Evolutionary conservation across 805 yeast species (phyloP).

Genomic region (Ogataea zsoltii): DNA sequence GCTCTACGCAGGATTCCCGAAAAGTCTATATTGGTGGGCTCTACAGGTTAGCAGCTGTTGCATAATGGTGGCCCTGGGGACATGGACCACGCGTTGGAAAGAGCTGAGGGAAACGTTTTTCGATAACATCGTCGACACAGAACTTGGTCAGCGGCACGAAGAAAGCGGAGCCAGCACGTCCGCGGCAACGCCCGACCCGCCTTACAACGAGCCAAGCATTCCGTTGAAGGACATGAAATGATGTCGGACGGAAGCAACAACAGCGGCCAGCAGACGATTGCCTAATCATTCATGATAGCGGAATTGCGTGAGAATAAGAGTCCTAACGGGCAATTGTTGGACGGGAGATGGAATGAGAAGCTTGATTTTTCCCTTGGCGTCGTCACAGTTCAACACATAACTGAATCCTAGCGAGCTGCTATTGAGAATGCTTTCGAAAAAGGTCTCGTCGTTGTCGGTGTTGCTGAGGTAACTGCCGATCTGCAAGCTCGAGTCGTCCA

Average conservation of each 20-base stretch:
- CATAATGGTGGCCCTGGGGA: constrained; percentile 75
- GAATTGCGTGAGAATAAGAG: constrained; percentile 71
- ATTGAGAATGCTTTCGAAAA: constrained; percentile 18
- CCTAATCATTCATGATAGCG: constrained; percentile 71
- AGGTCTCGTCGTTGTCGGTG: constrained; percentile 38
- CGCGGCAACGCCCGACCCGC: constrained; percentile 14
- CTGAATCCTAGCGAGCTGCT: constrained; percentile 70
- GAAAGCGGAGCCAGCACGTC: constrained; percentile 12
- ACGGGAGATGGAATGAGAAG: constrained; percentile 89
- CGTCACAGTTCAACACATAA: constrained; percentile 62
- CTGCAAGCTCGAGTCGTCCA: constrained; percentile 33
- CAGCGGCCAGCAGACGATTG: background rate
- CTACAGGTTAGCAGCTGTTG: constrained; percentile 68
- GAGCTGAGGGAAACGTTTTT: constrained; percentile 89
- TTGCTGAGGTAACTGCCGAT: constrained; percentile 30
- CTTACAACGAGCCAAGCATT: constrained; percentile 7
- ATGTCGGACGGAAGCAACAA: too few species aligned
- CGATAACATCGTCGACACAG: constrained; percentile 73
- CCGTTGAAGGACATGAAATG: constrained; percentile 15
- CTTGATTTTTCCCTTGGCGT: constrained; percentile 63
- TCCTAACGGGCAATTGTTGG: constrained; percentile 66
- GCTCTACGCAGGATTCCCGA: constrained; percentile 68
- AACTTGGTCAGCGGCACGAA: constrained; percentile 37
- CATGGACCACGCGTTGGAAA: constrained; percentile 89
- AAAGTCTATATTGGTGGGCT: constrained; percentile 78